A percentile compares a stretch with the other conserved stretches of the same genome.
These are phyloP conservation scores for Talaromyces adpressus DNA, from an alignment of 495 filamentous ascomycete genomes.

Conservation along the genomic window DNA sequence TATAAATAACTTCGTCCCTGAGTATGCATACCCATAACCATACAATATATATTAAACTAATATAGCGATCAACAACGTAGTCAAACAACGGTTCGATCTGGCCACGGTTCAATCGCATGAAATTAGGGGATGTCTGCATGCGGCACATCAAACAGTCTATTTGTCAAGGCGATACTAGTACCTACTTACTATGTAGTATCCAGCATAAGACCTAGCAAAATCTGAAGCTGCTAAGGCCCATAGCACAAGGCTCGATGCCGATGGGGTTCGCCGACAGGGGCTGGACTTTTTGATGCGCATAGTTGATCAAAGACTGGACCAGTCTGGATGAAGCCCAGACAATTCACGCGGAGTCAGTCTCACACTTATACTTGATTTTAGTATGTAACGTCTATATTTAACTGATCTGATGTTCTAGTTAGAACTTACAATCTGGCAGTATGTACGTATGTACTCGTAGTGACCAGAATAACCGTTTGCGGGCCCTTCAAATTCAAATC, in stretches of 20 bases:
- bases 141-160: neutral
- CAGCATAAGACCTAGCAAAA: neutral
- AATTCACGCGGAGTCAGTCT: neutral
- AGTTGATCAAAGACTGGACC: neutral
- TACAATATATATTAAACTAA: neutral
- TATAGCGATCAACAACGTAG: neutral
- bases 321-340: neutral
- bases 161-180: neutral
- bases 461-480: too few species aligned
- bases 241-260: neutral
- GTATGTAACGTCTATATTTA: neutral
- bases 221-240: neutral
- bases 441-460: too few species aligned
- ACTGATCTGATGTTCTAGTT: neutral
- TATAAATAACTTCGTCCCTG: neutral
- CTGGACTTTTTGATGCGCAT: neutral
- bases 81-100: neutral
- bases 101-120: neutral
- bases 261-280: neutral
- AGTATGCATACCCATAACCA: neutral
- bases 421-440: neutral
- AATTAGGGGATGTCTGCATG: neutral
- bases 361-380: neutral
- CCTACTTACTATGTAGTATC: neutral
- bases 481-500: neutral